Evolutionary conservation across 225 moss, liverwort and hornwort species (phyloP).

Genomic region (Marchantia polymorpha): DNA sequence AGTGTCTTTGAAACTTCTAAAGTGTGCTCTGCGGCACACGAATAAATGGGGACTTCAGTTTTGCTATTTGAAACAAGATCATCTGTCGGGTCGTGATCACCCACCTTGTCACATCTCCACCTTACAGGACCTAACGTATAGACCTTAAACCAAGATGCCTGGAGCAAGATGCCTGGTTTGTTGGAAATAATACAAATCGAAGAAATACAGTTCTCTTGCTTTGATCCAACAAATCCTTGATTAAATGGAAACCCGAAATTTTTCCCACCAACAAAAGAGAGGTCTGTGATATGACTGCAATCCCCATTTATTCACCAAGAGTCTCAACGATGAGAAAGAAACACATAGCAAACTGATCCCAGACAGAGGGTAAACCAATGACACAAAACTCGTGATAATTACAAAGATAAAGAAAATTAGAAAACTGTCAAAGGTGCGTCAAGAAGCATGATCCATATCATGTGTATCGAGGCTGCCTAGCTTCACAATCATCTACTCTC

Average conservation of each 20-base stretch:
- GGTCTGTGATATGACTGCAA: not conserved
- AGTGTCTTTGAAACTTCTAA: not conserved
- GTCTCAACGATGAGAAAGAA: not conserved
- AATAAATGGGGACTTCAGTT: not conserved
- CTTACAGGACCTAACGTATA: not conserved
- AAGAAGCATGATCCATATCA: not conserved
- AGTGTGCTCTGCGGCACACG: not conserved
- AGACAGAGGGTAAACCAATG: not conserved
- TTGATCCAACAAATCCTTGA: not conserved
- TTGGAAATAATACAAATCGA: not conserved
- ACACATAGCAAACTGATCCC: not conserved
- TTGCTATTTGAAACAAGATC: not conserved
- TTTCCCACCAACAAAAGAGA: not conserved
- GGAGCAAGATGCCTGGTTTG: too few relatives aligned
- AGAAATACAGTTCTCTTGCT: not conserved
- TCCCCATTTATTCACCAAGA: not conserved
- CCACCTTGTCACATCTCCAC: not conserved
- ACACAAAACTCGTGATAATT: not conserved
- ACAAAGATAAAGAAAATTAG: not conserved
- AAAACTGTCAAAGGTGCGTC: not conserved
- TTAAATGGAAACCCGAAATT: not conserved
- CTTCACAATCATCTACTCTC: not conserved
- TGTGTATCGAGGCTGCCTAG: slow-evolving; percentile 2
- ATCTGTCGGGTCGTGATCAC: not conserved
- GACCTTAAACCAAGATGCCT: not conserved